These are phyloP conservation scores for Globisporangium orthogonon DNA, from an alignment of 352 stramenopile genomes.

Conservation along the genomic window DNA sequence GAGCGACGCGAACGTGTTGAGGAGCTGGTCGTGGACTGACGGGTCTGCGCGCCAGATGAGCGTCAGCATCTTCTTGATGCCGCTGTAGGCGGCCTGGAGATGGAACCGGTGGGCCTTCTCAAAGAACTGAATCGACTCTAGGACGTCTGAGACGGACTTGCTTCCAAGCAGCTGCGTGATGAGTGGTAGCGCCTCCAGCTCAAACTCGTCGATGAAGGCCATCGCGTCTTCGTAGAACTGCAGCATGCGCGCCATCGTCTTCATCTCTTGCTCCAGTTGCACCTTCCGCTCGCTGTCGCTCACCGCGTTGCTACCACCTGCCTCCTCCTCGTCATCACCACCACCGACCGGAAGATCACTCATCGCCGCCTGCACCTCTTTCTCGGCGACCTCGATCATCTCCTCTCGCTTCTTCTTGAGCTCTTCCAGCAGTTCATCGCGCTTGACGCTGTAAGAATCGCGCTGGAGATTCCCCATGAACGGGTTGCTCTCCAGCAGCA, in stretches of 20 bases:
- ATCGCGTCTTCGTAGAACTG: conserved; percentile 91
- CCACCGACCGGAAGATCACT: conserved; percentile 19
- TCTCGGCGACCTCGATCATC: conserved; percentile 78
- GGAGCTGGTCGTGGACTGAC: conserved; percentile 87
- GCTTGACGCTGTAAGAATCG: conserved; percentile 77
- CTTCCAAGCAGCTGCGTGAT: conserved; percentile 88
- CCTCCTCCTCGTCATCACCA: conserved; percentile 2
- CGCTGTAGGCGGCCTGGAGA: conserved; percentile 82
- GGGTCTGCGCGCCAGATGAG: conserved; percentile 89
- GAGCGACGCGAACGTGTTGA: conserved; percentile 73
- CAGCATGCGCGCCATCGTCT: conserved; percentile 73
- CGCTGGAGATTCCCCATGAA: conserved; percentile 90
- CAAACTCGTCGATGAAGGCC: conserved; percentile 90
- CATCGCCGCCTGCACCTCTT: conserved; percentile 58
- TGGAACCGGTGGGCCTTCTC: conserved; percentile 88
- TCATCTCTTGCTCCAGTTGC: conserved; percentile 58
- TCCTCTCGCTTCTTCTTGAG: conserved; percentile 60
- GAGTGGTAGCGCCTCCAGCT: conserved; percentile 63
- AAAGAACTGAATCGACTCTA: conserved; percentile 93
- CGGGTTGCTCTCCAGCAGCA: conserved; percentile 91
- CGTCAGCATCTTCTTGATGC: conserved; percentile 89
- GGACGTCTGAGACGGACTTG: conserved; percentile 89
- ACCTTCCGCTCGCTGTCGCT: conserved; percentile 33
- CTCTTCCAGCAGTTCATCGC: conserved; percentile 55
- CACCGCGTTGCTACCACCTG: conserved; percentile 2